Evolutionary conservation across 176 grass and related monocot genomes (phyloP), one percentile per base, ranked within the genome.

Genomic region (Miscanthus lutarioriparius): DNA sequence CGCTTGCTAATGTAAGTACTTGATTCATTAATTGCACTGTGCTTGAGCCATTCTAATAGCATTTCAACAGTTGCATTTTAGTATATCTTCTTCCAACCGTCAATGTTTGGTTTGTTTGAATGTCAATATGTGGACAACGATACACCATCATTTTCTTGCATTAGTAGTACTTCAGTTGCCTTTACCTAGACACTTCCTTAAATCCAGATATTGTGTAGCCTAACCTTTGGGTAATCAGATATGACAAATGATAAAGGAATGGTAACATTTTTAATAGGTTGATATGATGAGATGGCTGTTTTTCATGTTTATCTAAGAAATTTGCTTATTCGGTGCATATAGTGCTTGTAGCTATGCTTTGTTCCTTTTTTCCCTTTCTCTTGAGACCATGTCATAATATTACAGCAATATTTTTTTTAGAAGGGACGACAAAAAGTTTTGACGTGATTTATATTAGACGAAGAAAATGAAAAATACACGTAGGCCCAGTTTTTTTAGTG

Each of bases 1-100:
- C 64, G 10, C 86, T 83, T 23, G 67, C 78, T 40, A 87, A 44
- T 91, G 96, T 96, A 79, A 89, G 89, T 87, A 66, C 56, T 74
- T 37, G 13, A 62, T 14, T 64, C 10, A 2, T 30, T 12, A 15
- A 43, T 90, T 77, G 41, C 40, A 91, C 68, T 36, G 69, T 83
- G 62, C 14, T 47, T 23, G 6, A 72, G 28, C 7, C 43, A 44
- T 75, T 59, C 4, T 43, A 19, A 28, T 80, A 13, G 4, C 26
- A 70, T 67, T 75, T 58, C 30, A 39, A 40, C 1, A 49, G 35
- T 5, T 65, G 35, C 6, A 33, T 16, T 77, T 78, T n/a, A 7
- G 6, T 13, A 14, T 48, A 67, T 72, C 64, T 67, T 70, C 62
- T 45, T 61, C 37, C 25, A 28, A 80, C 41, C 41, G 64, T 51